Percentiles rank a stretch among this genome's conserved stretches.
Conservation (phyloP, 768 basidiomycete species). For the Auriscalpium microsporum region DNA sequence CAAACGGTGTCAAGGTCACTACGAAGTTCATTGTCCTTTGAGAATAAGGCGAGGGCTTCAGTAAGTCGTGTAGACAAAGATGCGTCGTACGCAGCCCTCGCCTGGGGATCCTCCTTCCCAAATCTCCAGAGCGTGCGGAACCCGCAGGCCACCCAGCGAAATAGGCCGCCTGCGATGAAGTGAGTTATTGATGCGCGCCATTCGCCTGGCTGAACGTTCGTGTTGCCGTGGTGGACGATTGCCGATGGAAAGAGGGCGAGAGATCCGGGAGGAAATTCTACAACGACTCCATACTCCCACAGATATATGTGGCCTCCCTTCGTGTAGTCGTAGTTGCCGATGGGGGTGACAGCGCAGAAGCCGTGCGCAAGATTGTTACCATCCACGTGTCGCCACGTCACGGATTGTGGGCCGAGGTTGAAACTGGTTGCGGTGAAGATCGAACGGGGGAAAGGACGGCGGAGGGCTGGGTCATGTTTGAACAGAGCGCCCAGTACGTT, state of each 20-base stretch:
- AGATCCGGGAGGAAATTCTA: too few relatives aligned
- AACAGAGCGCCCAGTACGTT: neutral
- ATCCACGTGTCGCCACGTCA: constrained; percentile 20
- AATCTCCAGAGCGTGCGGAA: neutral
- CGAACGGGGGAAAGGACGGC: constrained; percentile 19
- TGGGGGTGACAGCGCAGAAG: too few relatives aligned
- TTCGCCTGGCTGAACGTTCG: neutral
- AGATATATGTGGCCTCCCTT: too few relatives aligned
- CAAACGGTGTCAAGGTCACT: too few relatives aligned
- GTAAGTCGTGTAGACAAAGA: neutral
- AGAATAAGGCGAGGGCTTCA: neutral
- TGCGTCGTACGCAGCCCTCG: neutral
- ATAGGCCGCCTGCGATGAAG: neutral
- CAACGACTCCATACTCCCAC: too few relatives aligned
- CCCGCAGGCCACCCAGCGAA: neutral
- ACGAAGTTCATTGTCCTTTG: neutral
- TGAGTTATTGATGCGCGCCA: neutral
- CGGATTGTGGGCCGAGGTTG: constrained; percentile 21
- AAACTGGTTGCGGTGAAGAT: constrained; percentile 22
- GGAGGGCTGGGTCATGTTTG: constrained; percentile 4
- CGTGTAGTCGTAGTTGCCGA: too few relatives aligned
- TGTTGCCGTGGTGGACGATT: neutral
- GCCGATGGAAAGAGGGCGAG: neutral
- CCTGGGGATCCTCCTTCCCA: neutral
- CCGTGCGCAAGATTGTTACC: constrained; percentile 24